Percentiles rank a stretch among this genome's conserved stretches.
phyloP scores from a whole-genome alignment of 2,329 filamentous ascomycete genomes.

The Apiospora hydei region DNA sequence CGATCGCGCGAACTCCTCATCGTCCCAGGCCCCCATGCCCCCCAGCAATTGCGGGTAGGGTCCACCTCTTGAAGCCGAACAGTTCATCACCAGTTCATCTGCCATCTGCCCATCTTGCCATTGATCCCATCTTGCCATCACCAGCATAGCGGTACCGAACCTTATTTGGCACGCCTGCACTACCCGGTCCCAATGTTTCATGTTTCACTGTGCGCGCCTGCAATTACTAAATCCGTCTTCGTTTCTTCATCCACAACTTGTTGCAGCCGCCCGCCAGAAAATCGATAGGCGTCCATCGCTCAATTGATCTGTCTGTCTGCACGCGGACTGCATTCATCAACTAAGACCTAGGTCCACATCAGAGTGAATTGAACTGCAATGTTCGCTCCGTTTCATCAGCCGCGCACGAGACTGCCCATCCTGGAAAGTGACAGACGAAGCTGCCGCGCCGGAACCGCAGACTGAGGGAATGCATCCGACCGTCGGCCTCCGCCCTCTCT shows the following conservation, averaged over 20 bases:
- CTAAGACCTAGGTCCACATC: not conserved
- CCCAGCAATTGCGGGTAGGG: not conserved
- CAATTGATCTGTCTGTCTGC: not conserved
- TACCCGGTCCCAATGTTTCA: not conserved
- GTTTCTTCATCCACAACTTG: not conserved
- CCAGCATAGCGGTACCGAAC: conserved; percentile 7
- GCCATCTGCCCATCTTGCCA: not conserved
- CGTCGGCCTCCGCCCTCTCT: not conserved
- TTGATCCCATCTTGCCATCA: not conserved
- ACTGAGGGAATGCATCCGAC: conserved; percentile 1
- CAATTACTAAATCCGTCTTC: not conserved
- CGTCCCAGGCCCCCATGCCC: not conserved
- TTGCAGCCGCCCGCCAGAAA: conserved; percentile 1
- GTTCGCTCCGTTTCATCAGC: conserved; percentile 6
- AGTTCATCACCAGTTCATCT: conserved; percentile 17
- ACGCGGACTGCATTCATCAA: not conserved
- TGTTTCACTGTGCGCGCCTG: conserved; percentile 15
- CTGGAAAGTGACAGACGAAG: not conserved
- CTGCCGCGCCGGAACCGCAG: not conserved
- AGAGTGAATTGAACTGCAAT: not conserved
- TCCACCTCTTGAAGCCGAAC: conserved; percentile 12
- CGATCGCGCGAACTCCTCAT: conserved; percentile 7
- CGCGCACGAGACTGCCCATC: conserved; percentile 1
- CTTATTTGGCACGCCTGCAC: conserved; percentile 6
- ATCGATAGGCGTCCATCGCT: conserved; percentile 8